These are phyloP conservation scores for Sisymbrium altissimum DNA, from an alignment of 345 rosid genomes.

Conservation along the genomic window DNA sequence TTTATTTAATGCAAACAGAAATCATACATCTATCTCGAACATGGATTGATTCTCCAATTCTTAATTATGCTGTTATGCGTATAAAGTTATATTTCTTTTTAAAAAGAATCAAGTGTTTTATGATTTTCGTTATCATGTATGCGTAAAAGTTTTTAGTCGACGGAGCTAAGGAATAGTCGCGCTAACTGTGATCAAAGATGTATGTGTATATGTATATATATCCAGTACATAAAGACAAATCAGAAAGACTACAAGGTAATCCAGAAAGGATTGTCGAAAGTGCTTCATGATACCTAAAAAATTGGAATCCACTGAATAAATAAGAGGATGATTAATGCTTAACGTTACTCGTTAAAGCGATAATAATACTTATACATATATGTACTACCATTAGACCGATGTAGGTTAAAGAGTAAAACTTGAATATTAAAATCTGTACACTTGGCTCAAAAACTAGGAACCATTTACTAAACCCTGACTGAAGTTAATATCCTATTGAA, in stretches of 20 bases:
- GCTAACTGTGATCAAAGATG: no score
- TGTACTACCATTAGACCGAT: slow-evolving; percentile 13
- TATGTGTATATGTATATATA: neutral
- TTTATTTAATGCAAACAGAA: no score
- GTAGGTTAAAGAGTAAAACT: slow-evolving; percentile 3
- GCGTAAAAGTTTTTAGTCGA: neutral
- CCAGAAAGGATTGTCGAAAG: no score
- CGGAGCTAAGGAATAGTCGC: no score
- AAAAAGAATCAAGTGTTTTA: neutral
- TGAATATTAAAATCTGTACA: slow-evolving; percentile 23
- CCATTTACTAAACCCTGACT: slow-evolving; percentile 15
- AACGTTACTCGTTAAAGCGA: neutral
- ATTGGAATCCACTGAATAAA: neutral
- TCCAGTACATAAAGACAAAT: neutral
- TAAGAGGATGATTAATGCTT: neutral
- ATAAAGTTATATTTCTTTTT: no score
- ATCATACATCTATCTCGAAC: no score
- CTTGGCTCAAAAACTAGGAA: slow-evolving; percentile 13
- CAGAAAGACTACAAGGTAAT: neutral
- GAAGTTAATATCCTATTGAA: slow-evolving; percentile 17
- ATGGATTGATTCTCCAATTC: no score
- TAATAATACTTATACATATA: slow-evolving; percentile 9
- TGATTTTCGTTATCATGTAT: neutral
- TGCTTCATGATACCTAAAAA: neutral
- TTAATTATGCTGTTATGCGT: neutral